Evolutionary conservation across 192 early-diverging fungal genomes (phyloP).

Genomic region (Anaeromyces robustus): DNA sequence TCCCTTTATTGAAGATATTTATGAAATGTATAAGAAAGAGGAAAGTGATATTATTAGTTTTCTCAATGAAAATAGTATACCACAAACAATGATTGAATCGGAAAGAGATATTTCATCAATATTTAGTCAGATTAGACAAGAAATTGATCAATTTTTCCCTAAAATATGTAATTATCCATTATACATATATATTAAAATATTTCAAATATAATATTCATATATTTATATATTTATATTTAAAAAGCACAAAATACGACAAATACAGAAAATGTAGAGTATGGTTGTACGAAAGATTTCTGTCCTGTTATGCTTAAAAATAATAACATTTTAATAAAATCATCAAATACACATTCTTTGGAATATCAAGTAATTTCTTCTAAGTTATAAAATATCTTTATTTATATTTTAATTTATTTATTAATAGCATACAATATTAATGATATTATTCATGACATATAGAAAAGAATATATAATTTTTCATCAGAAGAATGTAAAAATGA

Average conservation of each 20-base stretch:
- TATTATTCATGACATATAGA: neutral
- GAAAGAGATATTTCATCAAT: neutral
- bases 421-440: neutral
- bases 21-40: neutral
- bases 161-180: neutral
- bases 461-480: neutral
- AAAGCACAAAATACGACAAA: neutral
- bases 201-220: neutral
- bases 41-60: neutral
- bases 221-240: neutral
- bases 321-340: neutral
- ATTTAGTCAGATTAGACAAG: neutral
- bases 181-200: too few species aligned
- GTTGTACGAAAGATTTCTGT: neutral
- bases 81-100: neutral
- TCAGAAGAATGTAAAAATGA: neutral
- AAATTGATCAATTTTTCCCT: neutral
- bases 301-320: neutral
- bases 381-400: neutral
- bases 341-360: neutral
- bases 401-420: neutral
- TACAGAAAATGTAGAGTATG: neutral
- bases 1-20: neutral
- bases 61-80: neutral
- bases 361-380: neutral